phyloP scores from a whole-genome alignment of 2,329 filamentous ascomycete genomes.

The Fusarium neocosmosporiellum region DNA sequence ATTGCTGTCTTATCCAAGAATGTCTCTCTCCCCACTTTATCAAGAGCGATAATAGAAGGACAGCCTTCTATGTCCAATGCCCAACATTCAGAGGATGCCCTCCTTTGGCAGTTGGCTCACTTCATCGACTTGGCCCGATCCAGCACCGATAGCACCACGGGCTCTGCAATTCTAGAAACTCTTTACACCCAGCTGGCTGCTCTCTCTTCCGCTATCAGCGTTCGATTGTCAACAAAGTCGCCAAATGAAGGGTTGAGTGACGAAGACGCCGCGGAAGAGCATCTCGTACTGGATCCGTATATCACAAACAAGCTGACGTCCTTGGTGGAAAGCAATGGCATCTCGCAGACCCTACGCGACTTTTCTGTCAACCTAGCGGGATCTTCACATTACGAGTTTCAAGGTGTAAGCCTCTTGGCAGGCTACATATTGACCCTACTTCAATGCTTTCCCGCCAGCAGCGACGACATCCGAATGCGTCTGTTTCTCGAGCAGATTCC shows the following conservation, averaged over 20 bases:
- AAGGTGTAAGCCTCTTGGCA: slow-evolving; percentile 74
- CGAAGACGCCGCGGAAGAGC: slow-evolving; percentile 30
- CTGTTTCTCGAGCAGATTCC: slow-evolving; percentile 72
- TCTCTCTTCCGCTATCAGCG: slow-evolving; percentile 62
- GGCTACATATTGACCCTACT: slow-evolving; percentile 89
- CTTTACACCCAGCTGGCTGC: slow-evolving; percentile 65
- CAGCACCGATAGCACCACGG: slow-evolving; percentile 48
- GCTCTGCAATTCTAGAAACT: slow-evolving; percentile 59
- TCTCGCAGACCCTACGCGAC: slow-evolving; percentile 61
- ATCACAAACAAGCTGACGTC: slow-evolving; percentile 74
- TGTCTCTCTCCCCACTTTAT: slow-evolving; percentile 56
- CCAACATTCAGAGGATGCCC: slow-evolving; percentile 51
- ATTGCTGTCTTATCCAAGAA: slow-evolving; percentile 49
- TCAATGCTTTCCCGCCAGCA: slow-evolving; percentile 82
- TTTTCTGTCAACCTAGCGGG: slow-evolving; percentile 47
- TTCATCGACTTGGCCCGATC: slow-evolving; percentile 68
- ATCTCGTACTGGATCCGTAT: slow-evolving; percentile 61
- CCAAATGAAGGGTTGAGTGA: slow-evolving; percentile 12
- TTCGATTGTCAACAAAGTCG: slow-evolving; percentile 50
- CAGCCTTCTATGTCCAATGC: slow-evolving; percentile 44
- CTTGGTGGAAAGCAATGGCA: slow-evolving; percentile 79
- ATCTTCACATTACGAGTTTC: slow-evolving; percentile 47
- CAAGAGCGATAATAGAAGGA: slow-evolving; percentile 53
- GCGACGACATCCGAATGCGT: slow-evolving; percentile 94
- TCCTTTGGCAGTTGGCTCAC: slow-evolving; percentile 75